Evolutionary conservation across 164 flowering plant genomes (phyloP), one percentile per base, ranked within the genome.

Genomic region (Vitis rupestris): DNA sequence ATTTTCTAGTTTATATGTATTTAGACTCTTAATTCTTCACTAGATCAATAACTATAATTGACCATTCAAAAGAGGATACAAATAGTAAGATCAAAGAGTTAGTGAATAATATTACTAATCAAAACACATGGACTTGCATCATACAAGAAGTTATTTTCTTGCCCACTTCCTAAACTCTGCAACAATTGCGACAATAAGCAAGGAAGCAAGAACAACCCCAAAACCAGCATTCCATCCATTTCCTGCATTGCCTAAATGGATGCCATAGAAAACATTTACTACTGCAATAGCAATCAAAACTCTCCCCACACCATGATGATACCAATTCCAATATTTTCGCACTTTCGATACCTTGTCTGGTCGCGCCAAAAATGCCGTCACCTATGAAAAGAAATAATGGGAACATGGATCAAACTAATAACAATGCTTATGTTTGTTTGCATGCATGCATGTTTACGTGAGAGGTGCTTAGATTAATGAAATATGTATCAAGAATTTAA

Each of bases 271-370:
- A 30, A 86, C 71, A 65, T 91, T 91, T 47, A 72, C 69, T 11
- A 81, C 71, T 3, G 87, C 84, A 37, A 87, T 62, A 17, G 72
- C 29, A 14, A 91, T 66, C 68, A 84, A 4, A 12, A 72, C 11
- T 64, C 90, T 86, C 61, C 97, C 94, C 12, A 83, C 72, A 31
- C 16, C 57, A 53, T 76, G 52, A 64, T 91, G 97, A 72, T 87
- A 89, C 91, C 92, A 87, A 65, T 85, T 89, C 97, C 94, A 91
- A 63, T 85, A 91, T 61, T 79, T 85, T 37, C 97, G 68, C 50
- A 64, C 69, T 64, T 90, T 90, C 0, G 93, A 75, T 5, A 31
- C 70, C 79, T 81, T 85, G 37, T 78, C 63, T 2, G 93, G 93
- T 59, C 93, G 70, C 53, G 69, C 76, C 72, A 87, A 69, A 63